Conservation (phyloP, 2,329 filamentous ascomycete species). For the Fusarium sambucinum region DNA sequence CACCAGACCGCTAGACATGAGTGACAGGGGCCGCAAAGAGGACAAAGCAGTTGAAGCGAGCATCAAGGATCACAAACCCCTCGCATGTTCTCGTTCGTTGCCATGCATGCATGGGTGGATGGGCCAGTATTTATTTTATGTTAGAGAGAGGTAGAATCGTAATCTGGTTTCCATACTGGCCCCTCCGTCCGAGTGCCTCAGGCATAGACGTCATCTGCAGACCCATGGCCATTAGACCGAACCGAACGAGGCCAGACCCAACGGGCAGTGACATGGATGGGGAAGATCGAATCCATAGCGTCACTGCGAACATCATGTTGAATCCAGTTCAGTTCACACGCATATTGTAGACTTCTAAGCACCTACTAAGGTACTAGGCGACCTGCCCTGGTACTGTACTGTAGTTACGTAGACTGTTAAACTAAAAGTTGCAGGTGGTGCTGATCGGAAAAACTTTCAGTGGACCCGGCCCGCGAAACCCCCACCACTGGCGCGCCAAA, state of each 20-base stretch:
- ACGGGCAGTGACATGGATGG: conserved; percentile 2
- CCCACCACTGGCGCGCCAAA: conserved; percentile 47
- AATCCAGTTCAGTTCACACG: conserved; percentile 4
- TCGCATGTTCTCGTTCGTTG: neutral
- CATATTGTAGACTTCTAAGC: neutral
- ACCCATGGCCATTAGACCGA: neutral
- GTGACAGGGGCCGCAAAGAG: conserved; percentile 32
- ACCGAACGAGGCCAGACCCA: neutral
- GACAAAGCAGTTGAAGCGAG: conserved; percentile 14
- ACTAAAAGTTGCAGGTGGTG: conserved; percentile 21
- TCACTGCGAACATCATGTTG: conserved; percentile 1
- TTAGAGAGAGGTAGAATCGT: neutral
- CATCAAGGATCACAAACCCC: neutral
- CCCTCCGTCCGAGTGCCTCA: conserved; percentile 27
- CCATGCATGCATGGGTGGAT: neutral
- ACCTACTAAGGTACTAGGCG: no score
- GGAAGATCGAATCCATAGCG: conserved; percentile 3
- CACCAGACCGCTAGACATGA: conserved; percentile 40
- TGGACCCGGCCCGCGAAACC: conserved; percentile 39
- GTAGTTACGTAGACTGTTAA: neutral
- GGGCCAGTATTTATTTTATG: no score
- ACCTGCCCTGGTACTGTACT: neutral
- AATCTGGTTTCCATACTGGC: neutral
- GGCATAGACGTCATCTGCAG: conserved; percentile 25
- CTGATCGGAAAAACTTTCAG: conserved; percentile 50